Evolutionary conservation across 2,329 filamentous ascomycete species (phyloP).

Genomic region (Microcera coccophila): DNA sequence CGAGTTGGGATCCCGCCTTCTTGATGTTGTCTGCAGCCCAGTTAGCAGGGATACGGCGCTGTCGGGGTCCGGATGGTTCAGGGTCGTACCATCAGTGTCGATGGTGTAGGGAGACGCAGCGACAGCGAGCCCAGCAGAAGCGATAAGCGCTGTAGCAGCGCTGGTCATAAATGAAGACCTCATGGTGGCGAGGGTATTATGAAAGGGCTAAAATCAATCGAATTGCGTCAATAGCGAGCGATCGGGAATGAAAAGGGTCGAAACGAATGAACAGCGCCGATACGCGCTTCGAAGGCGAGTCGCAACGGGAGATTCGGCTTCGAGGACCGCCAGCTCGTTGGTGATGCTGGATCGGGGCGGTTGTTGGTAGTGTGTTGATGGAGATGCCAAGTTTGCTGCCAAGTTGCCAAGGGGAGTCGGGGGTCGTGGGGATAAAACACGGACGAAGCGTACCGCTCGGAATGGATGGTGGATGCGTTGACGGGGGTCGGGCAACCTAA

Average conservation of each 20-base stretch:
- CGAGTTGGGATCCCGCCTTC: constrained; percentile 36
- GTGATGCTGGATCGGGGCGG: background rate
- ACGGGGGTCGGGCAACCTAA: background rate
- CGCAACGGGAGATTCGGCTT: background rate
- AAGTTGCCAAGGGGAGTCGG: background rate
- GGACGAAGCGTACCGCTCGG: background rate
- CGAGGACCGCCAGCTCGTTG: background rate
- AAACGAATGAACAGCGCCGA: constrained; percentile 8
- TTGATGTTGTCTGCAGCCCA: constrained; percentile 36
- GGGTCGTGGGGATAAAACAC: background rate
- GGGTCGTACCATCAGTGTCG: constrained; percentile 19
- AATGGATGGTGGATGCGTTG: background rate
- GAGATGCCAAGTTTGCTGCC: background rate
- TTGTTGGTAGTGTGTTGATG: background rate
- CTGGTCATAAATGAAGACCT: constrained; percentile 17
- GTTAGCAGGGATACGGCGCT: constrained; percentile 9
- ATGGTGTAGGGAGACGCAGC: constrained; percentile 25
- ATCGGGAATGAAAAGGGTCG: background rate
- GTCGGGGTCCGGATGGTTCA: background rate
- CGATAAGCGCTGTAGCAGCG: constrained; percentile 21
- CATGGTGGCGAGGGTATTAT: constrained; percentile 15
- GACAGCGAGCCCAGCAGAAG: constrained; percentile 16
- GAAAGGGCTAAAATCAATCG: constrained; percentile 10
- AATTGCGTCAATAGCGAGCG: constrained; percentile 10
- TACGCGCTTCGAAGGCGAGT: background rate